phyloP scores from a whole-genome alignment of 2,329 filamentous ascomycete genomes.

The Aureobasidium sp. region DNA sequence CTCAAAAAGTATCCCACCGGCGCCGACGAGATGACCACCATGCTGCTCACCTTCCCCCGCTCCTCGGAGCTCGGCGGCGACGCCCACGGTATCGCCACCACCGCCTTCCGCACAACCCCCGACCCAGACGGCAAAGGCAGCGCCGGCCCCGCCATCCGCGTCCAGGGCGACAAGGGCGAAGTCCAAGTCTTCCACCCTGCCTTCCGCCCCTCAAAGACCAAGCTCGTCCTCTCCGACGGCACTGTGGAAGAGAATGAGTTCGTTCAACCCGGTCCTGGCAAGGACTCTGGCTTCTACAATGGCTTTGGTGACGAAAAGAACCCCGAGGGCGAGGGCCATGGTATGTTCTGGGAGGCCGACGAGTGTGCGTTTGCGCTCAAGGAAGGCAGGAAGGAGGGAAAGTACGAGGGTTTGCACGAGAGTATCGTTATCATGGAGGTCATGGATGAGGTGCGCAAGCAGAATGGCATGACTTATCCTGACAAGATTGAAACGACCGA shows the following conservation, averaged over 20 bases:
- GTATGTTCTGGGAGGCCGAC: conserved; percentile 86
- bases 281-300: conserved; percentile 39
- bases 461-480: conserved; percentile 54
- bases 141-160: conserved; percentile 60
- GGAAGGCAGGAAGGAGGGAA: conserved; percentile 69
- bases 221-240: conserved; percentile 31
- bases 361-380: conserved; percentile 65
- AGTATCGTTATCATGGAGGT: conserved; percentile 70
- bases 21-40: conserved; percentile 67
- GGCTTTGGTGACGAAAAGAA: conserved; percentile 35
- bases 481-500: conserved; percentile 55
- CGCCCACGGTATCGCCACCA: conserved; percentile 57
- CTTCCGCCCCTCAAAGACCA: conserved; percentile 51
- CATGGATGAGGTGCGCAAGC: conserved; percentile 60
- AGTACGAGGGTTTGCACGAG: conserved; percentile 61
- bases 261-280: conserved; percentile 38
- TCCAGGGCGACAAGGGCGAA: conserved; percentile 73
- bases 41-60: conserved; percentile 66
- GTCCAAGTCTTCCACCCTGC: conserved; percentile 69
- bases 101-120: conserved; percentile 52
- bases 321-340: conserved; percentile 56
- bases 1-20: conserved; percentile 67
- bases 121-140: conserved; percentile 53
- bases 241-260: conserved; percentile 41
- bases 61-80: conserved; percentile 38